Percentiles rank a stretch among this genome's conserved stretches.
phyloP scores from a whole-genome alignment of 2,329 filamentous ascomycete species.

The Fusarium goolgardi region DNA sequence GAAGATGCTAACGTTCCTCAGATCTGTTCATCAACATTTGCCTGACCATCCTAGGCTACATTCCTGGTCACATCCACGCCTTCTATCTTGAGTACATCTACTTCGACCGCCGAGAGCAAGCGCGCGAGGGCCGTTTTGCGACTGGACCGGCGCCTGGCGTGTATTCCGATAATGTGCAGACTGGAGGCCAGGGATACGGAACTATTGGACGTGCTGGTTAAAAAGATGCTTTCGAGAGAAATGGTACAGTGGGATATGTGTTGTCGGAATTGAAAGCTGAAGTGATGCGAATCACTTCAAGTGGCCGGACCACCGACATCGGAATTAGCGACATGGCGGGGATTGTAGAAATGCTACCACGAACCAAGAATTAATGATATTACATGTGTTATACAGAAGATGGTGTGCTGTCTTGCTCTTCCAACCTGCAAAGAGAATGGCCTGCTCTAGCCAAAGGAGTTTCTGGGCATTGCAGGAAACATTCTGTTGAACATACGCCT shows the following conservation, averaged over 20 bases:
- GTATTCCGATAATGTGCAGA: conserved; percentile 79
- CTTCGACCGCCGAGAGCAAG: conserved; percentile 77
- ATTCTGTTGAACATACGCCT: not conserved
- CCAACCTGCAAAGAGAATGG: not conserved
- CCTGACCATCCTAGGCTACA: conserved; percentile 74
- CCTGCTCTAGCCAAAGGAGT: not conserved
- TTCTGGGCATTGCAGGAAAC: not conserved
- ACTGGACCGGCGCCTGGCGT: conserved; percentile 72
- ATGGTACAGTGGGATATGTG: not conserved
- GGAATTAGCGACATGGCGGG: not conserved
- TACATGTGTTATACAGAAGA: not conserved
- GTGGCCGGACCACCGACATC: conserved; percentile 2
- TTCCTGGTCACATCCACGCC: conserved; percentile 83
- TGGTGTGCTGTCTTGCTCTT: conserved; percentile 1
- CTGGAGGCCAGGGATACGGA: conserved; percentile 74
- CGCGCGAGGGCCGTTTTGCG: conserved; percentile 66
- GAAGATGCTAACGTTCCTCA: conserved; percentile 13
- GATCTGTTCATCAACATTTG: conserved; percentile 76
- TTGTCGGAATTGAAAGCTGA: not conserved
- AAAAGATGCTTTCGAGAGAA: not conserved
- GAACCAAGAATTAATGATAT: not conserved
- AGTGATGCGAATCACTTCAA: not conserved
- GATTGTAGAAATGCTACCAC: not conserved
- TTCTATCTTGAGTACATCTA: conserved; percentile 88
- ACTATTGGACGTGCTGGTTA: conserved; percentile 55